Base-by-base conservation (phyloP, 257 asterid genomes). In the Solanum megistacrolobum region DNA sequence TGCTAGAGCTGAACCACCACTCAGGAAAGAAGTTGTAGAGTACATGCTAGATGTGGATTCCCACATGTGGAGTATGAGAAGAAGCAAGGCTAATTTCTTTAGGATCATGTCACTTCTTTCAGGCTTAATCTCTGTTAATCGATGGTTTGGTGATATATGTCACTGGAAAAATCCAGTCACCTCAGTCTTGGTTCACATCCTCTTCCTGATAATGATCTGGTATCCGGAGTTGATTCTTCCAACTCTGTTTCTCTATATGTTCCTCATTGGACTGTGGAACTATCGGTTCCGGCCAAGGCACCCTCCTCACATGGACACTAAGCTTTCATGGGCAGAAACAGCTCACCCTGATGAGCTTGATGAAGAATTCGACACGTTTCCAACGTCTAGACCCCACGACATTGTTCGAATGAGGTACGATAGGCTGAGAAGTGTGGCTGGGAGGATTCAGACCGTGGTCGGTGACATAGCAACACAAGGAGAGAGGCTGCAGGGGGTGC, bases 51-150 rank as follows among this genome's bases (percentile, higher is more conserved):
- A 94, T 78, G 96, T 93, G 9, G 95, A 93, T 27, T 95, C 95
- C 16, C 98, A 94, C 90, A 91, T 94, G 94, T 95, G 98, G 97
- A 94, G 98, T 66, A 93, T 95, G 98, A 90, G 98, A 85, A 83
- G 96, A 87, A 95, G 98, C 91, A 95, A 94, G 82, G 98, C 96
- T 11, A 93, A 93, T 83, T 94, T 94, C 92, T 93, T 93, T 86
- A 52, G 98, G 65, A 89, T 95, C 38, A 94, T 91, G 98, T 85
- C 95, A 8, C 87, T 95, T 5, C 58, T 93, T 13, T 92, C 98
- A 0, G 95, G 95, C 2, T 10, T 93, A 20, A 87, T 92, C 6
- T 92, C 96, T 0, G n/a, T 87, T 10, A 90, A 89, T 60, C 87
- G 88, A 55, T 95, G 98, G 98, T 91, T 94, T 55, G 78, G 75